A percentile compares a stretch with the other conserved stretches of the same genome.
These are phyloP conservation scores for Penicillium tannophilum DNA, from an alignment of 495 filamentous ascomycete species.

Conservation along the genomic window DNA sequence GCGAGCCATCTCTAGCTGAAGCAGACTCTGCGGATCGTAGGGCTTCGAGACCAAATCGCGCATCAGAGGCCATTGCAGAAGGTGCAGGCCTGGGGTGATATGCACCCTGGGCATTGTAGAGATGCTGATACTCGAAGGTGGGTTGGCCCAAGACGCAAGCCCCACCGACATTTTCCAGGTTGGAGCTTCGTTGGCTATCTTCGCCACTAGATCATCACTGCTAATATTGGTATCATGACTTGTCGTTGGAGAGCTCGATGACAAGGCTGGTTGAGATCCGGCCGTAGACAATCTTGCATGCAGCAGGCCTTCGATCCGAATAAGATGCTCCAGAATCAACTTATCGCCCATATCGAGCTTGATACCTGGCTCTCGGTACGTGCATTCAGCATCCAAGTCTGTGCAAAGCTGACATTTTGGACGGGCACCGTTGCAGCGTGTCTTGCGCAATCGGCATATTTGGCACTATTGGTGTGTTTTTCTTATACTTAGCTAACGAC, in stretches of 20 bases:
- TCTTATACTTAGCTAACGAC: background rate
- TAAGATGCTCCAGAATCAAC: slow-evolving; percentile 75
- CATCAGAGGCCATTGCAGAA: slow-evolving; percentile 80
- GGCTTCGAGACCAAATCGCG: slow-evolving; percentile 72
- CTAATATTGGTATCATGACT: background rate
- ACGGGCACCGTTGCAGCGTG: slow-evolving; percentile 78
- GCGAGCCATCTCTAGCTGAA: slow-evolving; percentile 80
- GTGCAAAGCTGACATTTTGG: slow-evolving; percentile 83
- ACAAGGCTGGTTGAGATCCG: slow-evolving; percentile 10
- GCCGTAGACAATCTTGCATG: slow-evolving; percentile 61
- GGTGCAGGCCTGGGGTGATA: slow-evolving; percentile 75
- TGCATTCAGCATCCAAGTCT: slow-evolving; percentile 78
- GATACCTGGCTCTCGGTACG: slow-evolving; percentile 83
- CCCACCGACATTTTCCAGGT: slow-evolving; percentile 58
- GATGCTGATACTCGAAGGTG: slow-evolving; percentile 60
- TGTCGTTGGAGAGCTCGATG: background rate
- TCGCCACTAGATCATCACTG: background rate
- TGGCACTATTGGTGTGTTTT: slow-evolving; percentile 60
- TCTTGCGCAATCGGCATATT: slow-evolving; percentile 81
- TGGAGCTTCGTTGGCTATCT: slow-evolving; percentile 28
- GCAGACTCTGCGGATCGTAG: slow-evolving; percentile 74
- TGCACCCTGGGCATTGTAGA: slow-evolving; percentile 84
- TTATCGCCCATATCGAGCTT: slow-evolving; percentile 87
- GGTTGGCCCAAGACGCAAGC: slow-evolving; percentile 70
- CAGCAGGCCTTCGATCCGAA: slow-evolving; percentile 74